Evolutionary conservation across 139 green algal species (phyloP).

Genomic region (Nannochloris sp.): DNA sequence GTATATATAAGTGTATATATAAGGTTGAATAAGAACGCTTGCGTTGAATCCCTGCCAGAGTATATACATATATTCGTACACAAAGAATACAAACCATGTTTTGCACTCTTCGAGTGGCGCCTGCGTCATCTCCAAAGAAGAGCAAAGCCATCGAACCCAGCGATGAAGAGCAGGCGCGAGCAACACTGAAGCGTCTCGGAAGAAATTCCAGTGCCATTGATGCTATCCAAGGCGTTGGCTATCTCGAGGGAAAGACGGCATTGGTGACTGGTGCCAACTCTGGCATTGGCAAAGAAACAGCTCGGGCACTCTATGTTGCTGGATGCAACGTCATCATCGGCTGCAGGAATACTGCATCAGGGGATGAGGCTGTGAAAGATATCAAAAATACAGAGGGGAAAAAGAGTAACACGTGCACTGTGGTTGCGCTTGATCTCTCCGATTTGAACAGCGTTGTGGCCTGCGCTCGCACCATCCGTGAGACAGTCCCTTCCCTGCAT

Average conservation of each 20-base stretch:
- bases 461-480: slow-evolving; percentile 30
- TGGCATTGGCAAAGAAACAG: slow-evolving; percentile 35
- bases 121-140: too few species aligned
- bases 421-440: slow-evolving; percentile 44
- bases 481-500: slow-evolving; percentile 37
- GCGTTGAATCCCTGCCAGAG: too few species aligned
- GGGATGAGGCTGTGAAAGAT: slow-evolving; percentile 6
- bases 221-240: not conserved
- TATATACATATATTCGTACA: too few species aligned
- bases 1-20: too few species aligned
- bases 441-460: slow-evolving; percentile 42
- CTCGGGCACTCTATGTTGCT: slow-evolving; percentile 9
- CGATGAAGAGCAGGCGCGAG: too few species aligned
- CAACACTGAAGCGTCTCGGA: too few species aligned
- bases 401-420: slow-evolving; percentile 18
- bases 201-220: too few species aligned
- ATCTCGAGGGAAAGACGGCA: not conserved
- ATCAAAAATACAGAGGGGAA: slow-evolving; percentile 3
- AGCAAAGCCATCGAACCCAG: too few species aligned
- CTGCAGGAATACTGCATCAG: slow-evolving; percentile 6
- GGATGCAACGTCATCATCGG: slow-evolving; percentile 18
- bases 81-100: too few species aligned
- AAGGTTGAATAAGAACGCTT: too few species aligned
- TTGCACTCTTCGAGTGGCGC: too few species aligned
- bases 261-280: slow-evolving; percentile 17